These are phyloP conservation scores for Boletus vermiculosoides DNA, from an alignment of 768 basidiomycete genomes.

Conservation along the genomic window DNA sequence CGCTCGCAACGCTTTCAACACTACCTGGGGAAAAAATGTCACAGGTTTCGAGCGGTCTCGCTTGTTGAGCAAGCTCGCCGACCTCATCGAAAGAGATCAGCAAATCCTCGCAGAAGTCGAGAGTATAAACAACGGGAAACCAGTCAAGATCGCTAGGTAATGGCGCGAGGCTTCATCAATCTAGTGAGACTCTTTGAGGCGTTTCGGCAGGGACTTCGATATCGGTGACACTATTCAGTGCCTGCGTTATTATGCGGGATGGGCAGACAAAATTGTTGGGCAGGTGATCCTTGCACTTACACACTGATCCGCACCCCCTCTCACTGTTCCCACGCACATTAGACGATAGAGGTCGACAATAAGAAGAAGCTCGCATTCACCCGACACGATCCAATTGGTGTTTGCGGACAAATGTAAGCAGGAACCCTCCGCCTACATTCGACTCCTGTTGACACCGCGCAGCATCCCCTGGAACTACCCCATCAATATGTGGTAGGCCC, in stretches of 20 bases:
- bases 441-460: constrained; percentile 8
- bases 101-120: constrained; percentile 84
- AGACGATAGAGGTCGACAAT: constrained; percentile 81
- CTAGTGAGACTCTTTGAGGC: constrained; percentile 2
- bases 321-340: constrained; percentile 7
- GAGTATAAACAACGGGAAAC: constrained; percentile 89
- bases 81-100: constrained; percentile 83
- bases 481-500: constrained; percentile 74
- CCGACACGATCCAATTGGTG: constrained; percentile 88
- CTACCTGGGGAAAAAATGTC: constrained; percentile 87
- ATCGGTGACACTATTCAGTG: constrained; percentile 77
- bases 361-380: constrained; percentile 83
- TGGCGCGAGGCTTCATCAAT: constrained; percentile 35
- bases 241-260: constrained; percentile 90
- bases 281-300: constrained; percentile 48
- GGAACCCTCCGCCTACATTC: constrained; percentile 3
- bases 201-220: constrained; percentile 62
- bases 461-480: constrained; percentile 95
- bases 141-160: constrained; percentile 58
- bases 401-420: constrained; percentile 85
- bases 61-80: constrained; percentile 81
- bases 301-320: background rate
- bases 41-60: constrained; percentile 80
- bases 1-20: constrained; percentile 79
- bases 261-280: constrained; percentile 92